Evolutionary conservation across 495 filamentous ascomycete genomes (phyloP).

Genomic region (Annulohypoxylon maeteangense): DNA sequence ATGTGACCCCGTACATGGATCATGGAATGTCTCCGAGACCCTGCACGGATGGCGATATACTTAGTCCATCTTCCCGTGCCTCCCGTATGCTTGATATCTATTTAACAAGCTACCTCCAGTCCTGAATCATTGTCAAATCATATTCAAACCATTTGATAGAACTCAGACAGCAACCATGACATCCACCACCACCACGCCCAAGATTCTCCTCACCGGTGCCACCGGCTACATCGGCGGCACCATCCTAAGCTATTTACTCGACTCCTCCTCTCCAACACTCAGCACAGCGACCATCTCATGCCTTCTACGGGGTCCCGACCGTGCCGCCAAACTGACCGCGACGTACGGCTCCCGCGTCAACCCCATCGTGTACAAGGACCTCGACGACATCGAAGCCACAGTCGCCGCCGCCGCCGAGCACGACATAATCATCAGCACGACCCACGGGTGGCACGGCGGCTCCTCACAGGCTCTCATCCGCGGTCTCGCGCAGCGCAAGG

Average conservation of each 20-base stretch:
- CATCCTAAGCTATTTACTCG: slow-evolving; percentile 36
- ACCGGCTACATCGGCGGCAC: slow-evolving; percentile 46
- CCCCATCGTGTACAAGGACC: slow-evolving; percentile 36
- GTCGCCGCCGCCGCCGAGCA: slow-evolving; percentile 47
- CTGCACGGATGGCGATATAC: background rate
- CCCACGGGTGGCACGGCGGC: slow-evolving; percentile 46
- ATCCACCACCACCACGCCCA: slow-evolving; percentile 20
- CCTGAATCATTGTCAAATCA: background rate
- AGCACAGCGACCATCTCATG: slow-evolving; percentile 26
- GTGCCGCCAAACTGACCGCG: slow-evolving; percentile 26
- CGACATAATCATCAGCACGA: slow-evolving; percentile 56
- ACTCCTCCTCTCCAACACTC: slow-evolving; percentile 26
- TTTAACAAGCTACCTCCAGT: background rate
- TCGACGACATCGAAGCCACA: slow-evolving; percentile 49
- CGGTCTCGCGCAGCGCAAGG: slow-evolving; percentile 52
- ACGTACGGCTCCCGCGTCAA: slow-evolving; percentile 39
- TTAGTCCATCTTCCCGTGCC: background rate
- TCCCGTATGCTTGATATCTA: too few relatives aligned
- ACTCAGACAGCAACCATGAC: slow-evolving; percentile 26
- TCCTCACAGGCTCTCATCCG: slow-evolving; percentile 49
- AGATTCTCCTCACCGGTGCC: slow-evolving; percentile 46
- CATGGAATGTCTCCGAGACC: background rate
- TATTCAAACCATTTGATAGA: background rate
- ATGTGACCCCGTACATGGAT: background rate
- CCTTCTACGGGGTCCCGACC: slow-evolving; percentile 36